Conservation (phyloP, 306 rosid species). For the Prunus campanulata region DNA sequence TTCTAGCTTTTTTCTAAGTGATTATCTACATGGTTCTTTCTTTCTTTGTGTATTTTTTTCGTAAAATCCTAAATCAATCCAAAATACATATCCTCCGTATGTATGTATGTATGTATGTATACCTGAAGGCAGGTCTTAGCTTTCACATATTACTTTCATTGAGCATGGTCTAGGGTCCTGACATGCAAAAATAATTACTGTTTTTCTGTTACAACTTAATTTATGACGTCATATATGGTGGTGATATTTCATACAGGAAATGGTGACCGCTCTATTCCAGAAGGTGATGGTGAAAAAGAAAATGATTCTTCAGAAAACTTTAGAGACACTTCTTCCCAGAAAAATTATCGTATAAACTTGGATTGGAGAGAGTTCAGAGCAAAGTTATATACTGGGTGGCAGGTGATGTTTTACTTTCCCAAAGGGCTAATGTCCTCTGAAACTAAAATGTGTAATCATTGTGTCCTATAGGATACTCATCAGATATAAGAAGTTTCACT, state of each 20-base stretch:
- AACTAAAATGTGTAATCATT: neutral
- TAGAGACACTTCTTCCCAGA: constrained; percentile 42
- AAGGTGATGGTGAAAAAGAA: constrained; percentile 63
- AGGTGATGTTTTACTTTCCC: constrained; percentile 52
- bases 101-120: neutral
- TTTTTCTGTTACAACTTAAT: neutral
- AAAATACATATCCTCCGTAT: neutral
- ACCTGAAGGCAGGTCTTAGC: neutral
- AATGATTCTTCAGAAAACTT: constrained; percentile 56
- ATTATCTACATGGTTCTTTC: neutral
- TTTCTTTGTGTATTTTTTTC: neutral
- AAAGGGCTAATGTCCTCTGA: constrained; percentile 3
- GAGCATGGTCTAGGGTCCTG: neutral
- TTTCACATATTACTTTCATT: neutral
- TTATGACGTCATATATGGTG: constrained; percentile 12
- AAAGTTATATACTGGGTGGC: constrained; percentile 65
- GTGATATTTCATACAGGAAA: constrained; percentile 46
- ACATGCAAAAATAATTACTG: neutral
- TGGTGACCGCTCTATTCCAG: constrained; percentile 70
- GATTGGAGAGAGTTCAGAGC: constrained; percentile 99
- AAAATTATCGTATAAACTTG: constrained; percentile 40
- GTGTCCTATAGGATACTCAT: neutral
- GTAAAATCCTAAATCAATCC: neutral
- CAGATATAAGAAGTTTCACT: neutral
- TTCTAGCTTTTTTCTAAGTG: neutral